These are phyloP conservation scores for Ichthyophthirius multifiliis DNA, from an alignment of 169 alveolate genomes.

Conservation along the genomic window DNA sequence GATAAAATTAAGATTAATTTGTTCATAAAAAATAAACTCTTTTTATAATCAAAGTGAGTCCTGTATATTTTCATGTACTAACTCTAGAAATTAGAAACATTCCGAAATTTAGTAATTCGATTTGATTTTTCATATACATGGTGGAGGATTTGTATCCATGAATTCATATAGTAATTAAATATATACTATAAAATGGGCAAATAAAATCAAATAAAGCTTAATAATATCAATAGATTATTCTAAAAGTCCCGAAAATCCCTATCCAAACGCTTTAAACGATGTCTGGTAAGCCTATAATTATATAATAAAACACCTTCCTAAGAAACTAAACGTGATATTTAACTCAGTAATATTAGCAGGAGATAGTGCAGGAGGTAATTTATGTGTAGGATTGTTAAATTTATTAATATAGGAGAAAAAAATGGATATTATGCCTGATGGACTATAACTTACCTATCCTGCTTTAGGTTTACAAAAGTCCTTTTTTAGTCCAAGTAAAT, in stretches of 20 bases:
- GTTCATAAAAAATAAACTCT: too few relatives aligned
- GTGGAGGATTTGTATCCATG: constrained; percentile 85
- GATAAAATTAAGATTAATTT: too few relatives aligned
- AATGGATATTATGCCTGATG: constrained; percentile 50
- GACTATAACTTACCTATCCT: constrained; percentile 48
- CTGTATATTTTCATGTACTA: too few relatives aligned
- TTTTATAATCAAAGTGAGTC: too few relatives aligned
- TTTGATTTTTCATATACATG: constrained; percentile 76
- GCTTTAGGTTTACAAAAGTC: constrained; percentile 26
- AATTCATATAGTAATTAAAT: constrained; percentile 64
- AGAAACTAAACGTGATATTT: background rate
- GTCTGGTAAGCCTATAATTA: constrained; percentile 71
- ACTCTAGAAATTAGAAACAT: too few relatives aligned
- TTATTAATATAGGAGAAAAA: constrained; percentile 20
- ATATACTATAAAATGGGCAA: constrained; percentile 80
- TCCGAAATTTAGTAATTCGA: background rate
- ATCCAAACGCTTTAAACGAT: constrained; percentile 79
- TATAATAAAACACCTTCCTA: background rate
- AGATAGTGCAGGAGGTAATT: constrained; percentile 75
- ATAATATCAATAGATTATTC: constrained; percentile 80
- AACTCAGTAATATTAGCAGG: constrained; percentile 54
- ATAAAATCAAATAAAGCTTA: constrained; percentile 55
- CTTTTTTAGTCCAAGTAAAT: constrained; percentile 28
- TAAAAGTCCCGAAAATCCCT: constrained; percentile 70
- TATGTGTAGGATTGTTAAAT: constrained; percentile 39